Conservation (phyloP, 73 alveolate species). For the Breviolum minutum region DNA sequence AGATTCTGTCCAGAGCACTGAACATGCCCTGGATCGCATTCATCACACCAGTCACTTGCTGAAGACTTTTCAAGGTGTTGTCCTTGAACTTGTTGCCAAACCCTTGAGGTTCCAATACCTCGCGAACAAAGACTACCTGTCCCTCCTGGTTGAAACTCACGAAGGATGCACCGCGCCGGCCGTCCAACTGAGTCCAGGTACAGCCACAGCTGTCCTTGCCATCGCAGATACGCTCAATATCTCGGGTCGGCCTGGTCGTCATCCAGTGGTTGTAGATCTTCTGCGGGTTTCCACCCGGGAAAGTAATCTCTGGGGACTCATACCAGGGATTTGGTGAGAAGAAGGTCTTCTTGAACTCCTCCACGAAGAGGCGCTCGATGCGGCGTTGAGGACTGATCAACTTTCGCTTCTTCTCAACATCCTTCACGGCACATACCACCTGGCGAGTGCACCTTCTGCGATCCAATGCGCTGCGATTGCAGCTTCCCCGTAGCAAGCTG, state of each 20-base stretch:
- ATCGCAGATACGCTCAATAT: slow-evolving; percentile 49
- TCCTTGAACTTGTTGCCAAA: slow-evolving; percentile 53
- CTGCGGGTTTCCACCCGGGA: slow-evolving; percentile 52
- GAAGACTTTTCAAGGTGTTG: slow-evolving; percentile 68
- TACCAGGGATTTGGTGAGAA: slow-evolving; percentile 89
- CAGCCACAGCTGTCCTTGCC: slow-evolving; percentile 91
- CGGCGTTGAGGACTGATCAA: slow-evolving; percentile 91
- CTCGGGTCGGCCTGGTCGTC: slow-evolving; percentile 78
- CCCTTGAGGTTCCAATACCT: slow-evolving; percentile 59
- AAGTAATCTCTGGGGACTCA: slow-evolving; percentile 86
- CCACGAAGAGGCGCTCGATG: slow-evolving; percentile 82
- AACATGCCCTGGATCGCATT: slow-evolving; percentile 39
- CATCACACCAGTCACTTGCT: neutral
- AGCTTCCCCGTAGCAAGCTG: no score
- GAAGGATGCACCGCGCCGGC: slow-evolving; percentile 79
- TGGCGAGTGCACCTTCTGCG: neutral
- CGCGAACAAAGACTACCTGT: slow-evolving; percentile 84
- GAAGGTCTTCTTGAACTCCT: slow-evolving; percentile 92
- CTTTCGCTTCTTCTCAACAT: slow-evolving; percentile 48
- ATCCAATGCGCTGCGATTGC: no score
- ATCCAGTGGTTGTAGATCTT: slow-evolving; percentile 77
- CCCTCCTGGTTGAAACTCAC: slow-evolving; percentile 91
- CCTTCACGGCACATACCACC: slow-evolving; percentile 47
- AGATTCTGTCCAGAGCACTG: slow-evolving; percentile 49
- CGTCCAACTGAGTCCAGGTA: slow-evolving; percentile 91